Conservation (phyloP, 345 rosid species). For the Kernera saxatilis region DNA sequence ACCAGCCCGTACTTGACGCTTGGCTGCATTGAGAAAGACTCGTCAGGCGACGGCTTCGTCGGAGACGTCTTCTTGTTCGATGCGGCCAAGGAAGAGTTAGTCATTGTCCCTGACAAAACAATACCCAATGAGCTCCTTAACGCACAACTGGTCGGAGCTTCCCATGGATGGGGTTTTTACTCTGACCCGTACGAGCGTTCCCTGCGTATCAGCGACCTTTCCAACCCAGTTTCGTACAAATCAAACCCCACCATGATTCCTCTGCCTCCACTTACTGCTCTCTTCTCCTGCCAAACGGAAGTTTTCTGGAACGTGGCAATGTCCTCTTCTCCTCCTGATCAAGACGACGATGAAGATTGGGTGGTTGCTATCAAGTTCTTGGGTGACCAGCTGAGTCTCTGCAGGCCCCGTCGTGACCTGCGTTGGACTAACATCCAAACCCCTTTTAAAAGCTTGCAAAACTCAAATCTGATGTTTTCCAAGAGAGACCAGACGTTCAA, state of each 20-base stretch:
- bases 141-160: neutral
- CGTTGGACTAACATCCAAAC: slow-evolving; percentile 2
- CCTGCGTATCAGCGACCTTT: neutral
- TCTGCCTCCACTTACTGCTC: slow-evolving; percentile 5
- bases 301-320: slow-evolving; percentile 1
- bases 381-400: neutral
- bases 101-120: neutral
- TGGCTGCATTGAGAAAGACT: no score
- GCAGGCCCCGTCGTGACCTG: slow-evolving; percentile 1
- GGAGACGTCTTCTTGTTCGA: neutral
- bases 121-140: neutral
- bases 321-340: neutral
- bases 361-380: neutral
- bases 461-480: neutral
- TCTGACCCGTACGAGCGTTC: neutral
- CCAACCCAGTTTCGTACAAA: neutral
- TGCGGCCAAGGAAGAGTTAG: neutral
- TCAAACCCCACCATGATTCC: neutral
- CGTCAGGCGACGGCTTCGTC: no score
- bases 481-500: neutral
- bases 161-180: slow-evolving; percentile 16
- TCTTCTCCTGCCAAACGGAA: neutral
- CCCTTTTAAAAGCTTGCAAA: neutral
- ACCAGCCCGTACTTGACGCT: no score
- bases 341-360: neutral